Conservation (phyloP, 169 alveolate genomes). For the Plasmodium coatneyi region DNA sequence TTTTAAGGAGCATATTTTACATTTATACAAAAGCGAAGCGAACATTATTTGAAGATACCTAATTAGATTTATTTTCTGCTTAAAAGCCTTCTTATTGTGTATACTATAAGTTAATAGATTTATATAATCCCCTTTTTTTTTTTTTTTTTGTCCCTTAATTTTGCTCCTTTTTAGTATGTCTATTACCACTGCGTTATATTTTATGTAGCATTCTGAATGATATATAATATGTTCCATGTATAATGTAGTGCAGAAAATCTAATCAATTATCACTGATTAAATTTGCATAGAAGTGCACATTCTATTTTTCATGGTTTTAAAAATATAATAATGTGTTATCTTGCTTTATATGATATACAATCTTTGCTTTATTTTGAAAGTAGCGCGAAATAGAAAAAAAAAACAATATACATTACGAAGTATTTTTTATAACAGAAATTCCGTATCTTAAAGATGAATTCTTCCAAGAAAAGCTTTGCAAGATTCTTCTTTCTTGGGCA, state of each 20-base stretch:
- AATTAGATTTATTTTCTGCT: background rate
- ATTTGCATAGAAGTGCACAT: background rate
- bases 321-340: background rate
- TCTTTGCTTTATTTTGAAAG: background rate
- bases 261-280: background rate
- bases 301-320: background rate
- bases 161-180: background rate
- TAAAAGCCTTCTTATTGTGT: background rate
- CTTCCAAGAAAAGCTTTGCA: background rate
- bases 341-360: background rate
- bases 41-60: background rate
- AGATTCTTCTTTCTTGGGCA: background rate
- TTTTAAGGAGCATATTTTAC: background rate
- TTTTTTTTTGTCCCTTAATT: background rate
- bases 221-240: too few relatives aligned
- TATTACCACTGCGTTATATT: background rate
- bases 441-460: background rate
- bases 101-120: too few relatives aligned
- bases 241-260: background rate
- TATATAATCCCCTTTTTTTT: background rate
- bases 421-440: background rate
- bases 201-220: background rate
- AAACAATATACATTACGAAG: background rate
- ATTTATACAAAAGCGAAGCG: background rate
- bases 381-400: background rate